Conservation (phyloP, 805 yeast species). For the Zygoascus biomembranicola region DNA sequence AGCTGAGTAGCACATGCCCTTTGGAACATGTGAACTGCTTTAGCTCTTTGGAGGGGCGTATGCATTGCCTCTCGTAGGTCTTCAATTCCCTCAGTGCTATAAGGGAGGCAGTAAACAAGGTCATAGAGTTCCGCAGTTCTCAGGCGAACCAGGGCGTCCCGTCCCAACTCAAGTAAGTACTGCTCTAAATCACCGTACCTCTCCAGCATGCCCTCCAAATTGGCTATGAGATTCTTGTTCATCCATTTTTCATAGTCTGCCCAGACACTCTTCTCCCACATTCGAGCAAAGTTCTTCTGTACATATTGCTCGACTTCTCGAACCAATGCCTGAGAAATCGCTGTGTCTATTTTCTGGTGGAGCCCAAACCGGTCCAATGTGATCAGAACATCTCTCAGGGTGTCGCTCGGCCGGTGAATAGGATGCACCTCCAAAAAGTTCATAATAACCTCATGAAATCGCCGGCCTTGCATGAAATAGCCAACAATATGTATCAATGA, state of each 20-base stretch:
- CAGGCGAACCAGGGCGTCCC: conserved; percentile 26
- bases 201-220: conserved; percentile 9
- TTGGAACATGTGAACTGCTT: conserved; percentile 45
- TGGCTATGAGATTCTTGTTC: conserved; percentile 2
- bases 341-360: conserved; percentile 11
- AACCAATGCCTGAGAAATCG: background rate
- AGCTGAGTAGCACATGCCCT: conserved; percentile 37
- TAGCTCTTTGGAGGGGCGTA: conserved; percentile 41
- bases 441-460: conserved; percentile 6
- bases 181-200: background rate
- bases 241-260: conserved; percentile 12
- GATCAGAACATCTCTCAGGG: background rate
- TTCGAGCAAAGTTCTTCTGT: conserved; percentile 4
- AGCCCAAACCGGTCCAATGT: conserved; percentile 17
- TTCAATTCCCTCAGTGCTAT: conserved; percentile 41
- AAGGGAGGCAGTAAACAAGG: conserved; percentile 47
- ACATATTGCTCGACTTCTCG: conserved; percentile 12
- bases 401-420: conserved; percentile 1
- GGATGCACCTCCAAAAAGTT: conserved; percentile 8
- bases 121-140: conserved; percentile 53
- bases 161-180: conserved; percentile 7
- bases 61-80: conserved; percentile 51
- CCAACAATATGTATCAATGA: background rate
- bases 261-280: conserved; percentile 11
- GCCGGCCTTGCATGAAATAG: background rate